Base-by-base conservation (phyloP, 2,329 filamentous ascomycete species). In the Xylariomycetidae sp. region DNA sequence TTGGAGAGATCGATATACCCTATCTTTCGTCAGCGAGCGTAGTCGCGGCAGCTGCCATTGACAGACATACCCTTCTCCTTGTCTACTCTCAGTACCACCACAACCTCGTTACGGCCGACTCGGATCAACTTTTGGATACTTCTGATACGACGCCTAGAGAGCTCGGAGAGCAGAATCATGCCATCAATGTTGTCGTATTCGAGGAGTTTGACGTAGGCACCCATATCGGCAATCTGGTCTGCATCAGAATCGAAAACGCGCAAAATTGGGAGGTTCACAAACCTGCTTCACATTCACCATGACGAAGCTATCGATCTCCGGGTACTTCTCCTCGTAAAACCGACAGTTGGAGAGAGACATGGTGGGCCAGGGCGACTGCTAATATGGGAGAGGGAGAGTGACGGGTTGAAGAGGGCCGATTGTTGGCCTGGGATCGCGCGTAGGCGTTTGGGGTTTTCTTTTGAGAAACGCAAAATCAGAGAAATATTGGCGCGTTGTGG, bases 281-380 rank as follows among this genome's bases (percentile, higher is more conserved):
- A 89, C 85, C 82, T 95, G 88, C 79, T 95, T 94, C 56, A 97
- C 92, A 67, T 97, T 98, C 63, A 98, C 92, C 92, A 98, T 98
- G 62, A 98, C 94, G 69, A 96, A 97, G 75, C 88, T 94, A 70
- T 98, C 92, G 62, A 98, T 90, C 76, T 97, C 92, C 39, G 88
- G 88, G 59, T 85, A 96, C 69, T 94, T 94, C 71, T 95, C 88
- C 76, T 95, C 88, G 65, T 95, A 96, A 69, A 94, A 96, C 57
- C 88, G 88, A 68, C 86, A 94, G 71, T 94, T 94, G 62, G 86
- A 92, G 72, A 94, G 80, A 69, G 88, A 94, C 86, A 94, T 94
- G 57, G 62, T 85, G 77, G 74, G 70, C 71, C 67, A 63, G 57
- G 40, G 72, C 69, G 68, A 66, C 62, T 57, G 41, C 42, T 32